phyloP scores from a whole-genome alignment of 2,329 filamentous ascomycete species.

The Fusarium oligoseptatum region DNA sequence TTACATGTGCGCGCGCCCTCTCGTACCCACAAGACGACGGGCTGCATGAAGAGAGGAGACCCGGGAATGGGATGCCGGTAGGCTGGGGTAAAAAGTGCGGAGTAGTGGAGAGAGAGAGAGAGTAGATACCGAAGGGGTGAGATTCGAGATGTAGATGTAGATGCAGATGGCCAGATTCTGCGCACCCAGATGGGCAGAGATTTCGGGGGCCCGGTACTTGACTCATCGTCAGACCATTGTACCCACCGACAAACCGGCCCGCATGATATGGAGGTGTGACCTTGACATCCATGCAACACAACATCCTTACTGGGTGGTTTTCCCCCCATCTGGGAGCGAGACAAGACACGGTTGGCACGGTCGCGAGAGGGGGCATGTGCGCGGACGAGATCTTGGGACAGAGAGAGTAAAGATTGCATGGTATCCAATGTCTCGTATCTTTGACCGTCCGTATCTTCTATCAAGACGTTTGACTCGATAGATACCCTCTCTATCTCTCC shows the following conservation, averaged over 20 bases:
- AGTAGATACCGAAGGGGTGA: conserved; percentile 28
- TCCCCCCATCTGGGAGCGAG: not conserved
- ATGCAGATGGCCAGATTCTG: conserved; percentile 21
- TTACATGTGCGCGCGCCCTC: conserved; percentile 7
- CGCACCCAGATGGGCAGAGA: conserved; percentile 21
- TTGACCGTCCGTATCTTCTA: not conserved
- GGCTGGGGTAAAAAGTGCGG: conserved; percentile 37
- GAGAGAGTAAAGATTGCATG: not conserved
- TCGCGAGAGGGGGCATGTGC: not conserved
- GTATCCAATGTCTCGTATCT: not conserved
- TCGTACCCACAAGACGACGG: conserved; percentile 2
- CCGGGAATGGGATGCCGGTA: conserved; percentile 10
- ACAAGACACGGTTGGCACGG: conserved; percentile 9
- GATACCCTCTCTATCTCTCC: not conserved
- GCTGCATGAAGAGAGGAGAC: conserved; percentile 3
- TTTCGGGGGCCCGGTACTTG: conserved; percentile 27
- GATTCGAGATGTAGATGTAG: conserved; percentile 15
- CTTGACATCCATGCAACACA: not conserved
- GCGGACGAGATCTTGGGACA: not conserved
- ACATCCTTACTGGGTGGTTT: not conserved
- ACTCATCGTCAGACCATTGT: conserved; percentile 32
- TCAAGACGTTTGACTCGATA: not conserved
- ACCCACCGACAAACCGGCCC: conserved; percentile 6
- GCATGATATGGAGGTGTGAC: conserved; percentile 25
- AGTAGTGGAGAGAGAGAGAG: conserved; percentile 40